Percentiles rank a stretch among this genome's conserved stretches.
Evolutionary conservation across 306 rosid species (phyloP).

Genomic region (Citrullus colocynthis): DNA sequence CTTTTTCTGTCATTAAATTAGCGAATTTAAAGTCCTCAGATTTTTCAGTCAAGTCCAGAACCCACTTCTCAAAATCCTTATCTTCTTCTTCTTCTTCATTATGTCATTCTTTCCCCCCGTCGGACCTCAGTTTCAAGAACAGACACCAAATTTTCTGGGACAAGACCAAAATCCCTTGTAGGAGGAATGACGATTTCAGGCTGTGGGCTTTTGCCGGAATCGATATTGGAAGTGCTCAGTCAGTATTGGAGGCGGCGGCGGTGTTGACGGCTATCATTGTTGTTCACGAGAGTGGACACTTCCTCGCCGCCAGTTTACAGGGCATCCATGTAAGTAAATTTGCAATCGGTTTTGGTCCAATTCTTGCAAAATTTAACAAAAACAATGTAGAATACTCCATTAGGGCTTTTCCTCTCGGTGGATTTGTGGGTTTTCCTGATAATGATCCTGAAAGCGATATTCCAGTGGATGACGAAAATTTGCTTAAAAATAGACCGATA

Average conservation of each 20-base stretch:
- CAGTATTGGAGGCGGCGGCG: conserved; percentile 76
- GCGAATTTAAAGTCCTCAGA: conserved; percentile 31
- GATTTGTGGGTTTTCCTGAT: conserved; percentile 98
- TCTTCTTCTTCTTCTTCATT: conserved; percentile 14
- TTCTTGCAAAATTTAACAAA: conserved; percentile 75
- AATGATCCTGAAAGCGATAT: conserved; percentile 92
- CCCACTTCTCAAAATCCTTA: conserved; percentile 45
- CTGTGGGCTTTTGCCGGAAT: conserved; percentile 48
- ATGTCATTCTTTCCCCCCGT: conserved; percentile 26
- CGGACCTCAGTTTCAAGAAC: conserved; percentile 19
- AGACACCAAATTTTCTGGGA: conserved; percentile 29
- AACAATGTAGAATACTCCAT: conserved; percentile 85
- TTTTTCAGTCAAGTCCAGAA: conserved; percentile 26
- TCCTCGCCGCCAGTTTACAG: conserved; percentile 87
- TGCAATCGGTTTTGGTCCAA: conserved; percentile 97
- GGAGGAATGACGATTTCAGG: conserved; percentile 37
- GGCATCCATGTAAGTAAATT: conserved; percentile 97
- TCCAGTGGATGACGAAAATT: conserved; percentile 67
- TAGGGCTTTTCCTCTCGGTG: conserved; percentile 96
- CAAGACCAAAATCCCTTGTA: conserved; percentile 20
- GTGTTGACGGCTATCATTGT: conserved; percentile 81
- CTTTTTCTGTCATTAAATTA: conserved; percentile 34
- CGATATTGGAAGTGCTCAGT: conserved; percentile 76
- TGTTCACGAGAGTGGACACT: conserved; percentile 96
- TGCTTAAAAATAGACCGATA: conserved; percentile 91